Evolutionary conservation across 306 rosid species (phyloP).

Genomic region (Quillaja saponaria): DNA sequence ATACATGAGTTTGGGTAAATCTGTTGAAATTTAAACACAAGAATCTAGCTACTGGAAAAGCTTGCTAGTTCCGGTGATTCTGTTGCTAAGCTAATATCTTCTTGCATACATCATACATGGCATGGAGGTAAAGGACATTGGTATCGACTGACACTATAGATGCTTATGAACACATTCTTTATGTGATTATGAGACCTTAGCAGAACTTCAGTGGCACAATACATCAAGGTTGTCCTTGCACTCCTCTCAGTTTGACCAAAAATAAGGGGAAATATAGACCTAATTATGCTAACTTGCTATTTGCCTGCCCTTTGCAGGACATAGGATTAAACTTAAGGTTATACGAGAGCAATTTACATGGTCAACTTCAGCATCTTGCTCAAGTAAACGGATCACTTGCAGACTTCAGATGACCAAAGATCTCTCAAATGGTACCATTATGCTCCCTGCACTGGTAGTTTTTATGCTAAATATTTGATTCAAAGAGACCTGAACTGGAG

Average conservation of each 20-base stretch:
- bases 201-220: conserved; percentile 13
- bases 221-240: conserved; percentile 28
- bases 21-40: conserved; percentile 2
- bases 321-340: conserved; percentile 2
- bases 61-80: too few species aligned
- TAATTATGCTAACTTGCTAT: conserved; percentile 29
- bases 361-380: conserved; percentile 25
- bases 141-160: conserved; percentile 28
- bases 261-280: too few species aligned
- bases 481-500: conserved; percentile 28
- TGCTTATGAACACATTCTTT: conserved; percentile 7
- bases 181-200: not conserved
- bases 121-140: conserved; percentile 21
- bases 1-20: conserved; percentile 15
- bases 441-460: conserved; percentile 1
- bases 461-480: not conserved
- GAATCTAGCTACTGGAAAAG: conserved; percentile 6
- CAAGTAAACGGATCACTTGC: conserved; percentile 12
- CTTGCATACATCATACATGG: conserved; percentile 27
- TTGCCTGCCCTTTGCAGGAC: conserved; percentile 24
- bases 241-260: conserved; percentile 15
- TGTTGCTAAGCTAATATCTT: conserved; percentile 29
- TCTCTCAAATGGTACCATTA: conserved; percentile 5
- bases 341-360: conserved; percentile 7
- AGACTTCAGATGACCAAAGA: conserved; percentile 20